phyloP scores from a whole-genome alignment of 2,329 filamentous ascomycete species.

The Cladosporium sp. region DNA sequence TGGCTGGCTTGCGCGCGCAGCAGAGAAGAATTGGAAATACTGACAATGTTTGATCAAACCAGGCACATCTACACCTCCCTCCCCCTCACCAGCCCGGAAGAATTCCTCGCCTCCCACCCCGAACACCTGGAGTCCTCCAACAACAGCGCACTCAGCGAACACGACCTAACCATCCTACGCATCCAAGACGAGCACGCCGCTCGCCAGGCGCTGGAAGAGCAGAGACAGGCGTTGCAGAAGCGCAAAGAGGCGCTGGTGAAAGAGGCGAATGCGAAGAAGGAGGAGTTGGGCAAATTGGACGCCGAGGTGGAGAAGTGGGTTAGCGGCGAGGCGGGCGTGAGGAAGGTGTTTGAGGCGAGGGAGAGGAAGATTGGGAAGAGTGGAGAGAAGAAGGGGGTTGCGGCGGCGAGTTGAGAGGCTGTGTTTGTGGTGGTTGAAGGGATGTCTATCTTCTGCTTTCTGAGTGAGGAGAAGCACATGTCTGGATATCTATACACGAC shows the following conservation, averaged over 20 bases:
- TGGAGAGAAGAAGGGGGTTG: slow-evolving; percentile 9
- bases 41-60: slow-evolving; percentile 9
- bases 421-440: background rate
- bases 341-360: slow-evolving; percentile 27
- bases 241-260: slow-evolving; percentile 65
- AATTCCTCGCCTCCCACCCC: slow-evolving; percentile 73
- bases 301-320: slow-evolving; percentile 68
- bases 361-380: slow-evolving; percentile 20
- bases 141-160: slow-evolving; percentile 64
- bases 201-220: slow-evolving; percentile 78
- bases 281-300: slow-evolving; percentile 86
- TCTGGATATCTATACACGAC: slow-evolving; percentile 4
- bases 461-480: too few species aligned
- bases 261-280: slow-evolving; percentile 88
- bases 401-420: slow-evolving; percentile 10
- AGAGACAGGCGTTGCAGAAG: slow-evolving; percentile 61
- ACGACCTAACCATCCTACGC: slow-evolving; percentile 79
- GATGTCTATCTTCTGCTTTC: too few species aligned
- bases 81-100: slow-evolving; percentile 75
- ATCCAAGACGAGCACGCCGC: slow-evolving; percentile 88
- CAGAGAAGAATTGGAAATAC: slow-evolving; percentile 3
- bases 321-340: slow-evolving; percentile 22
- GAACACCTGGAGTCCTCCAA: too few species aligned
- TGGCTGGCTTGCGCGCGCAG: background rate
- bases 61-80: slow-evolving; percentile 86